Evolutionary conservation across 129 eudicot genomes (phyloP), one percentile per base, ranked within the genome.

Genomic region (Apium graveolens): DNA sequence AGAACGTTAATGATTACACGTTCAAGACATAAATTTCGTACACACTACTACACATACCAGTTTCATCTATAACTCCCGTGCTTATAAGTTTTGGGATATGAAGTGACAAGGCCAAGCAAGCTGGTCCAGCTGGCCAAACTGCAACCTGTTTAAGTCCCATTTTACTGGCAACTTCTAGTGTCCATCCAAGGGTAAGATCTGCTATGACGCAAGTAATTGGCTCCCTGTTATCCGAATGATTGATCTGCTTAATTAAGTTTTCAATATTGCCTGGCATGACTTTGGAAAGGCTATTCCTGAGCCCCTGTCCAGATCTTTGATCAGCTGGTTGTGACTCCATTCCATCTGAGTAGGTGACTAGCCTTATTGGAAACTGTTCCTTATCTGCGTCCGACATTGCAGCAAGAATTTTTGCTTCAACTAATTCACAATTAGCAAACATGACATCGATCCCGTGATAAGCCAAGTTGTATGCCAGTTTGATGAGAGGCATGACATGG

Each of bases 401-500:
- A 68, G 70, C 77, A 29, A 66, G 42, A 9, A 86, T 53, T 66
- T 70, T 78, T 20, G 66, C 80, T 37, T 82, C 85, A 14, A 70
- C 45, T 48, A 24, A 48, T 73, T 89, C 85, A 6, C 83, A 75
- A 83, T 84, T 84, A 13, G 84, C 71, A 24, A 84, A 82, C 3
- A 90, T 89, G 31, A 89, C 86, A 71, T 86, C 84, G 45, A 86
- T 63, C 44, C 88, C 90, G 5, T 76, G 78, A 29, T 44, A 34
- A 74, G 86, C 88, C 65, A 89, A 75, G 51, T 82, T 46, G 49
- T 79, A 81, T n/a, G 79, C 65, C 53, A 86, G 43, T 35, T 84
- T 87, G 77, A 88, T 62, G 48, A 88, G 86, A 11, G 90, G 92
- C 45, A 43, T 88, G n/a, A 86, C 88, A 79, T 86, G 92, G 73